Percentiles rank a stretch among this genome's conserved stretches.
Evolutionary conservation across 208 protist species (phyloP).

Genomic region (Wallacemonas sp.): DNA sequence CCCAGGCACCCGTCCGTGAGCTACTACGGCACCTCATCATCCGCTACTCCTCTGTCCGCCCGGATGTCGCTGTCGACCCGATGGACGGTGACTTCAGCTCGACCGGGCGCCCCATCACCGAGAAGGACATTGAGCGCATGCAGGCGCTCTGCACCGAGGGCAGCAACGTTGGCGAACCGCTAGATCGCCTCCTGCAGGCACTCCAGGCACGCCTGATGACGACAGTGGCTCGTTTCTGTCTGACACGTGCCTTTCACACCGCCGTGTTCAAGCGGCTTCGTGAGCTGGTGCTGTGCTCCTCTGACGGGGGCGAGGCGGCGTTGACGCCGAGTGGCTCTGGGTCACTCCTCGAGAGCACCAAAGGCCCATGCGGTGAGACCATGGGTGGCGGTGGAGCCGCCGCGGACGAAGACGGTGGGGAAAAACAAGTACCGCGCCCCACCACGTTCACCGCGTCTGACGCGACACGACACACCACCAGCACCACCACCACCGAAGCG

Average conservation of each 20-base stretch:
- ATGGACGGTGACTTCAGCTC: conserved; percentile 2
- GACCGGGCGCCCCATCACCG: neutral
- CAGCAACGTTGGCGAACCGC: neutral
- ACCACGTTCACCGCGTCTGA: neutral
- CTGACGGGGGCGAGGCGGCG: too few relatives aligned
- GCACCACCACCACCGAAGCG: neutral
- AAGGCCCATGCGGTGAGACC: too few relatives aligned
- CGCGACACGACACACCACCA: neutral
- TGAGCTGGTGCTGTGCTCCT: neutral
- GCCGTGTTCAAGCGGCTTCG: neutral
- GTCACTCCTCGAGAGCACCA: too few relatives aligned
- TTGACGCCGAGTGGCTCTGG: neutral
- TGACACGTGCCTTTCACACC: conserved; percentile 5
- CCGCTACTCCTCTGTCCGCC: neutral
- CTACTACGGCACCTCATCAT: conserved; percentile 38
- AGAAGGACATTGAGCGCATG: conserved; percentile 3
- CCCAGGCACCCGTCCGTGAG: conserved; percentile 33
- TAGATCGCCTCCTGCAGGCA: conserved; percentile 4
- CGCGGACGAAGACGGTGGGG: neutral
- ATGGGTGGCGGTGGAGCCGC: too few relatives aligned
- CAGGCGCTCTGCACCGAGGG: neutral
- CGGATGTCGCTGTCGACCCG: neutral
- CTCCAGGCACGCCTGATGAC: neutral
- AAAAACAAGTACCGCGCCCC: neutral
- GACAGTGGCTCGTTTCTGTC: conserved; percentile 4